Evolutionary conservation across 1,284 basidiomycete species (phyloP), one percentile per base, ranked within the genome.

Genomic region (Leccinum cinnamomeum): DNA sequence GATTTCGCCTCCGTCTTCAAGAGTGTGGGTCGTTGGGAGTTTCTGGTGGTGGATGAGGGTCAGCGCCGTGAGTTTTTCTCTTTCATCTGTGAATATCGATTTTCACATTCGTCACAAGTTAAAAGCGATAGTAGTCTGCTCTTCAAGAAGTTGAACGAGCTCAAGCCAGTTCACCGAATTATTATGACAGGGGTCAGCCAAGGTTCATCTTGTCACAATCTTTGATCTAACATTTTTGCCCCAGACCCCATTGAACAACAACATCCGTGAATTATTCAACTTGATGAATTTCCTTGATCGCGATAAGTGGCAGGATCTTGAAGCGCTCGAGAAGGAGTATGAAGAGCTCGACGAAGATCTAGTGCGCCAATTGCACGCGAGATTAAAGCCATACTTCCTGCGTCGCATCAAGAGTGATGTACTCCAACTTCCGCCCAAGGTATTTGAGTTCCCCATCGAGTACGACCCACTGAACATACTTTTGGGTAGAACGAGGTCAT

Each of bases 231-330:
- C 54, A 56, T 54, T 23, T 56, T 56, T 57, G 11, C 56, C 39
- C 20, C 72, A 95, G 84, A 98, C 97, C 1, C 97, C 97, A 2
- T 78, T 99, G 58, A 98, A 99, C 76, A 98, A 98, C 79, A 98
- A 97, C 71, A 89, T 98, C 41, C 85, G 93, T 58, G 97, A 99
- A 76, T 77, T 97, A 23, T 95, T 97, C 81, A 97, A 95, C 74
- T 82, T 98, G 50, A 94, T 98, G 86, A 93, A 94, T 75, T 97
- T 97, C 78, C 84, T 97, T 14, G 93, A 96, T 74, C 86, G 88
- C 1, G 72, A 79, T 2, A 80, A 88, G 60, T 97, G 92, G 91
- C 78, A 78, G 12, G 84, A 96, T 71, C 77, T 97, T 18, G 84
- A 88, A 65, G 81, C 76, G 4, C 80, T 96, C 5, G 88, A 90